Percentiles rank a stretch among this genome's conserved stretches.
These are phyloP conservation scores for Epichloe gansuensis DNA, from an alignment of 2,329 filamentous ascomycete species.

Conservation along the genomic window DNA sequence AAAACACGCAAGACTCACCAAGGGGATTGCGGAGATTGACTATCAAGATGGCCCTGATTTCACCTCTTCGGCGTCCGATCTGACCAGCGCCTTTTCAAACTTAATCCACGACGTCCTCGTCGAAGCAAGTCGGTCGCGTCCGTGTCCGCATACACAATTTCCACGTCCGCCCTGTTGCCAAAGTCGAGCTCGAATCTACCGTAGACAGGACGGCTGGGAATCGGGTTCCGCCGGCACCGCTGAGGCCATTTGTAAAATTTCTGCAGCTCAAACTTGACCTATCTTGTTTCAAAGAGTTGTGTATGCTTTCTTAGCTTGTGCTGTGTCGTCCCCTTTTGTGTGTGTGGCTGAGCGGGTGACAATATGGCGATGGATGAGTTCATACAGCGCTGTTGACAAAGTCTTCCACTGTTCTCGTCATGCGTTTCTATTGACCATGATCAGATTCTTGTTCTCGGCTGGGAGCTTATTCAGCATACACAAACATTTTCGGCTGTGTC, in stretches of 20 bases:
- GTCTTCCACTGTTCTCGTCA: constrained; percentile 23
- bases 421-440: constrained; percentile 19
- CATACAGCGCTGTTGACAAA: constrained; percentile 20
- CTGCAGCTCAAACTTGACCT: constrained; percentile 15
- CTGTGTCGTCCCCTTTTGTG: not conserved
- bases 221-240: constrained; percentile 21
- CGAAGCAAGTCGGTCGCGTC: constrained; percentile 31
- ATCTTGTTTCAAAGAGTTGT: not conserved
- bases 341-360: not conserved
- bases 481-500: constrained; percentile 34
- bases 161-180: constrained; percentile 26
- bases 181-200: constrained; percentile 39
- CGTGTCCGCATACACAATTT: constrained; percentile 32
- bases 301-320: too few relatives aligned
- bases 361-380: not conserved
- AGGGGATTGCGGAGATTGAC: constrained; percentile 43
- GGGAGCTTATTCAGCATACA: not conserved
- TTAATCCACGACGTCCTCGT: constrained; percentile 27
- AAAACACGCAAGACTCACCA: constrained; percentile 16
- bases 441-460: too few relatives aligned
- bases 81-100: constrained; percentile 31
- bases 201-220: constrained; percentile 30
- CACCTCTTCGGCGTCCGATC: constrained; percentile 22
- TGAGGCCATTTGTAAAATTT: constrained; percentile 27
- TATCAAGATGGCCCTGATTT: constrained; percentile 35